phyloP scores from a whole-genome alignment of 2,329 filamentous ascomycete species.

The Penicillium verrucosum region DNA sequence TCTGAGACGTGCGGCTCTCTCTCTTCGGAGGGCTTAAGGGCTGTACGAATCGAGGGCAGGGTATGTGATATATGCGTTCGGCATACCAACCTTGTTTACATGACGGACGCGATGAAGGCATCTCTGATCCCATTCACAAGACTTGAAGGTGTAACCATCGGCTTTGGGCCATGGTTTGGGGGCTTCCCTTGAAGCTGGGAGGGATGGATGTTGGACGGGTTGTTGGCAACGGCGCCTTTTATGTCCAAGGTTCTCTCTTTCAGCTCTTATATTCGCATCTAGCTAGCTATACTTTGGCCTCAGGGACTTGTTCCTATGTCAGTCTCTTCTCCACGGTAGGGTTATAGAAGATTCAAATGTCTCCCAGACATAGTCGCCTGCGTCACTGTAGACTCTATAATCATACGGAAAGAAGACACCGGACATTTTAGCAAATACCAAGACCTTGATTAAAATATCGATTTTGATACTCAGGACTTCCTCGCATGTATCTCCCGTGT shows the following conservation, averaged over 20 bases:
- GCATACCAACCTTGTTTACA: slow-evolving; percentile 97
- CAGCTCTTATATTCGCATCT: not conserved
- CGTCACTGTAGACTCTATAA: not conserved
- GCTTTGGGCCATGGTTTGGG: slow-evolving; percentile 9
- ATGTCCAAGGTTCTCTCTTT: not conserved
- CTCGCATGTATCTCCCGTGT: not conserved
- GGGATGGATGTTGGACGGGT: slow-evolving; percentile 12
- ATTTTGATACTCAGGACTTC: not conserved
- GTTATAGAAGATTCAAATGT: not conserved
- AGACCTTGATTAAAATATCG: not conserved
- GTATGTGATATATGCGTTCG: slow-evolving; percentile 98
- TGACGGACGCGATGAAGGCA: slow-evolving; percentile 94
- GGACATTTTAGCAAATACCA: not conserved
- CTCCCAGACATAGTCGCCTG: not conserved
- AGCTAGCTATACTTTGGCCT: not conserved
- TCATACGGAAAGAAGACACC: too few relatives aligned
- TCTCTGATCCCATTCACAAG: slow-evolving; percentile 69
- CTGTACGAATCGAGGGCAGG: slow-evolving; percentile 64
- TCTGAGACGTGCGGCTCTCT: slow-evolving; percentile 72
- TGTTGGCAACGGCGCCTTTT: not conserved
- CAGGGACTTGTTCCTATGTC: not conserved
- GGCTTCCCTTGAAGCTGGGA: not conserved
- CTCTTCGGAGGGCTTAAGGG: slow-evolving; percentile 78
- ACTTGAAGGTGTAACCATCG: slow-evolving; percentile 49
- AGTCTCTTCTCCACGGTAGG: not conserved